Evolutionary conservation across 2,329 filamentous ascomycete genomes (phyloP).

Genomic region (Catunica adiposa): DNA sequence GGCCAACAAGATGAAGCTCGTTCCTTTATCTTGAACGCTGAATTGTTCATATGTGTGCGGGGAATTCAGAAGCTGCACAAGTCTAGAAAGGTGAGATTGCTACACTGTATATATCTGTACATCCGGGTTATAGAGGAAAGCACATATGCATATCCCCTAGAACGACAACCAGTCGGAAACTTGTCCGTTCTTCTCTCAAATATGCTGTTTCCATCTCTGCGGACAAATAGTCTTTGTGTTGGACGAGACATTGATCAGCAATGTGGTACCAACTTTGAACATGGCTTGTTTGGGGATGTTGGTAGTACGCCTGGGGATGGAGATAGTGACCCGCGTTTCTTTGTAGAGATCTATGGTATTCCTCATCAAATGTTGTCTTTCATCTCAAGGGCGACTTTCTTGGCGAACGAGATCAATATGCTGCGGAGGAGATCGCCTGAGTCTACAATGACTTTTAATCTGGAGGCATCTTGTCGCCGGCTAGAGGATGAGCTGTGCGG

Average conservation of each 20-base stretch:
- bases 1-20: conserved; percentile 21
- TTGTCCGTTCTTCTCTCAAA: conserved; percentile 14
- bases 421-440: conserved; percentile 15
- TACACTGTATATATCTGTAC: conserved; percentile 32
- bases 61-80: conserved; percentile 24
- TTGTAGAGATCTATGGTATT: conserved; percentile 29
- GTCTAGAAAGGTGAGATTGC: conserved; percentile 25
- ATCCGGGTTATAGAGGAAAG: conserved; percentile 31
- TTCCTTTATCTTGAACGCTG: conserved; percentile 26
- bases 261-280: conserved; percentile 21
- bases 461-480: conserved; percentile 19
- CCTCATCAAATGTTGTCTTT: conserved; percentile 27
- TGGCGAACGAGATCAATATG: conserved; percentile 25
- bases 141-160: conserved; percentile 18
- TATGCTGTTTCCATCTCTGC: conserved; percentile 18
- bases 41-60: conserved; percentile 26
- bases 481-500: conserved; percentile 11
- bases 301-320: conserved; percentile 18
- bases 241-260: conserved; percentile 29
- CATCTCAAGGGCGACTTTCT: conserved; percentile 26
- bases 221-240: conserved; percentile 22
- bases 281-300: conserved; percentile 16
- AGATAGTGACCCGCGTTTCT: conserved; percentile 25
- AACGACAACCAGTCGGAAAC: conserved; percentile 9
- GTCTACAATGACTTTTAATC: conserved; percentile 18